Evolutionary conservation across 305 asterid genomes (phyloP), one percentile per base, ranked within the genome.

Genomic region (Fraxinus xanthoxyloides): DNA sequence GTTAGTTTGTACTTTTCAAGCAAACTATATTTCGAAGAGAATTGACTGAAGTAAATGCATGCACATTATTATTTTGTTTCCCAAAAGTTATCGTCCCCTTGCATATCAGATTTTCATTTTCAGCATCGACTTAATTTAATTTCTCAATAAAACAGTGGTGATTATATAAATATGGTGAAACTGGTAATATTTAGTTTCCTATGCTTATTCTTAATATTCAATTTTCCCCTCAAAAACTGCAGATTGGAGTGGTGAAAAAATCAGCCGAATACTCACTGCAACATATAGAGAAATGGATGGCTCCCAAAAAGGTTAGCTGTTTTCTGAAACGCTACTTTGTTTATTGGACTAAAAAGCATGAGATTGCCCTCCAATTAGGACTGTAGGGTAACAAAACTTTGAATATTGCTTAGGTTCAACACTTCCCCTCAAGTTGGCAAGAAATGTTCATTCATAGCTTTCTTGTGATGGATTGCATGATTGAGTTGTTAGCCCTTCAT

Each of bases 191-290:
- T 23, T 30, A 7, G 48, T 17, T 38, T 69, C 8, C 70, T 80
- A 19, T 21, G 28, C 69, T 59, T 13, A 19, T 28, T 65, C 35
- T 26, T 12, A 75, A 12, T 61, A 36, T 35, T 81, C 15, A 17
- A 40, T 38, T 13, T 15, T 36, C 46, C 17, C 7, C 40, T 4
- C 7, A 77, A 34, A 75, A 13, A 2, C 46, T 82, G 26, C 88
- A 95, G 99, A 75, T 95, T 85, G 99, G 99, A 61, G 85, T 95
- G 77, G 90, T 92, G 87, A 90, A 87, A 84, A 92, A 91, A 91
- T 91, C 98, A 30, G 97, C 91, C 0, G 86, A 79, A 0, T n/a
- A 87, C 59, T 40, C 97, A 32, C 83, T 93, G 88, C 82, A 26
- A 28, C 82, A 86, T 80, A 72, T 95, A 72, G 88, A 90, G 77